Evolutionary conservation across 345 rosid species (phyloP), one percentile per base, ranked within the genome.

Genomic region (Hibiscus tridactylites): DNA sequence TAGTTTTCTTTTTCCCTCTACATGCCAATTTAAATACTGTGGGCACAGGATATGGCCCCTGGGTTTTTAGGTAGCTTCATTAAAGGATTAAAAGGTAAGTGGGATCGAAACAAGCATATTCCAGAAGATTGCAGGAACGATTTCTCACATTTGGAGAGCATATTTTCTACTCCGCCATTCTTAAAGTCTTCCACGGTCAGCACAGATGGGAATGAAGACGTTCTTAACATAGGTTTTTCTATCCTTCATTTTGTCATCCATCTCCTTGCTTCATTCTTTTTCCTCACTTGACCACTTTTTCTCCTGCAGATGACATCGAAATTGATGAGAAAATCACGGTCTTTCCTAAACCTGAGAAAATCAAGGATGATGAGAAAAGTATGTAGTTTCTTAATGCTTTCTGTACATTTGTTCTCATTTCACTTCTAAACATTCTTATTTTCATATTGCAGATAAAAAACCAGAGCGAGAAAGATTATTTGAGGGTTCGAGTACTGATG

Each of bases 191-290:
- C 85, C 49, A 65, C 71, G 17, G 73, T 28, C 66, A 56, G 72
- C 62, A 26, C 28, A 1, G 83, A 84, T 74, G 81, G 61, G 65
- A 74, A 80, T 28, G 72, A 81, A 61, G 81, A 80, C 68, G 81
- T 89, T 75, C 91, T 90, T 44, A 83, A 78, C 74, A 88, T 91
- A 86, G 96, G 98, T 91, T 78, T 78, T 64, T 44, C 49, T 76
- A 63, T 79, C 71, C 57, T 77, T 54, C 53, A 33, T 71, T 65
- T 63, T 66, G 21, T 33, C 50, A 33, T 64, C 24, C 6, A 37
- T 70, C 47, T 15, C 26, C 59, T 71, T 26, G 29, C 49, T 76
- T 17, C 42, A 42, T 68, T 56, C 47, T 64, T 52, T 46, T 31
- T 26, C 65, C 74, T 71, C 78, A 80, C 77, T 42, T 0, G 35